Evolutionary conservation across 106 monocot genomes (phyloP).

Genomic region (Dendrobium nobile): DNA sequence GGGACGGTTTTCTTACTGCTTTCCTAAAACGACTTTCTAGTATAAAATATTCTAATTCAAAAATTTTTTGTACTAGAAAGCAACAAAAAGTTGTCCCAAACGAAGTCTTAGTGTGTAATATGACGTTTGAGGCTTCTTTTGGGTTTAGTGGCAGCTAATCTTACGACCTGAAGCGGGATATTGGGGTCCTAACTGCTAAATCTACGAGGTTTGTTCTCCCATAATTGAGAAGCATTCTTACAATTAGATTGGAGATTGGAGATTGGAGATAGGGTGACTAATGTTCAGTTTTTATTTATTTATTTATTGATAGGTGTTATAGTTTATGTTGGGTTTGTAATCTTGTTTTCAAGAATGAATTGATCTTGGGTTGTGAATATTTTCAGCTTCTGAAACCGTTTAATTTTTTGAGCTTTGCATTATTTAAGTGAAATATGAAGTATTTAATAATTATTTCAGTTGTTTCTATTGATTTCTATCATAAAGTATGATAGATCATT

Average conservation of each 20-base stretch:
- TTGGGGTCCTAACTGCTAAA: too few relatives aligned
- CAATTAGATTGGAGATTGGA: not conserved
- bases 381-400: not conserved
- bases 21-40: too few relatives aligned
- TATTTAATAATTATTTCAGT: too few relatives aligned
- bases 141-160: not conserved
- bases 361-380: slow-evolving; percentile 2
- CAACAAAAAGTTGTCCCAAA: too few relatives aligned
- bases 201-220: not conserved
- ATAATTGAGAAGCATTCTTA: not conserved
- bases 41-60: too few relatives aligned
- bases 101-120: not conserved
- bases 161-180: not conserved
- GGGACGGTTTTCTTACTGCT: accelerated
- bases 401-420: not conserved
- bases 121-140: too few relatives aligned
- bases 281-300: not conserved
- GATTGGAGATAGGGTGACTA: not conserved
- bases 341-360: not conserved
- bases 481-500: too few relatives aligned
- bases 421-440: not conserved
- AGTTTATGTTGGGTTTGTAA: not conserved
- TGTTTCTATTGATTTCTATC: too few relatives aligned
- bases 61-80: too few relatives aligned
- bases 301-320: not conserved